phyloP scores from a whole-genome alignment of 768 basidiomycete species.

The Kwoniella newhampshirensis region DNA sequence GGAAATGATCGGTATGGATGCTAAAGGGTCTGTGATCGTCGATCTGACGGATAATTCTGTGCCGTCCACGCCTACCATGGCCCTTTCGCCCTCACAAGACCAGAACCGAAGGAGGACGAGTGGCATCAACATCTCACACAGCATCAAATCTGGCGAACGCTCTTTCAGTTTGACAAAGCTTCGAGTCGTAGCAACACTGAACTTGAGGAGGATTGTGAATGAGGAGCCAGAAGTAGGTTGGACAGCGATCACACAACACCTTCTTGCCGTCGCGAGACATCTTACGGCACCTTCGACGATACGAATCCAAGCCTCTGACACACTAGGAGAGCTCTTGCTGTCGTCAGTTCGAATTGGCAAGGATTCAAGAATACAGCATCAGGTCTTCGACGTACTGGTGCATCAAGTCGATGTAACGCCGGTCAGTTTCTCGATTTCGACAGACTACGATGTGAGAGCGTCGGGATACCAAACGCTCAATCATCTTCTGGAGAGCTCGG shows the following conservation, averaged over 20 bases:
- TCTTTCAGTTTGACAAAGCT: conserved; percentile 84
- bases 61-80: conserved; percentile 16
- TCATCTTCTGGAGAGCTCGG: conserved; percentile 84
- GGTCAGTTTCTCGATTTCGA: conserved; percentile 57
- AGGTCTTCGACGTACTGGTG: conserved; percentile 79
- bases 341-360: conserved; percentile 57
- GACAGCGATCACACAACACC: conserved; percentile 74
- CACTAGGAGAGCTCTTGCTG: conserved; percentile 78
- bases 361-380: conserved; percentile 64
- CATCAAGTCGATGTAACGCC: conserved; percentile 64
- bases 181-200: conserved; percentile 73
- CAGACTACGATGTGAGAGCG: conserved; percentile 71
- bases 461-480: conserved; percentile 89
- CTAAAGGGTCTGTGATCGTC: not conserved
- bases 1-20: conserved; percentile 89
- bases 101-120: conserved; percentile 67
- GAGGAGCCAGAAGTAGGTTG: conserved; percentile 80
- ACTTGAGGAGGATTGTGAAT: conserved; percentile 82
- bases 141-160: conserved; percentile 75
- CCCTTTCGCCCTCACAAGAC: conserved; percentile 26
- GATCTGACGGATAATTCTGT: conserved; percentile 22
- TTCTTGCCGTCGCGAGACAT: conserved; percentile 73
- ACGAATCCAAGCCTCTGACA: conserved; percentile 82
- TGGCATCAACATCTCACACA: conserved; percentile 79
- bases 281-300: conserved; percentile 68